Conservation (phyloP, 352 stramenopile genomes). For the Globisporangium uncinulatum region DNA sequence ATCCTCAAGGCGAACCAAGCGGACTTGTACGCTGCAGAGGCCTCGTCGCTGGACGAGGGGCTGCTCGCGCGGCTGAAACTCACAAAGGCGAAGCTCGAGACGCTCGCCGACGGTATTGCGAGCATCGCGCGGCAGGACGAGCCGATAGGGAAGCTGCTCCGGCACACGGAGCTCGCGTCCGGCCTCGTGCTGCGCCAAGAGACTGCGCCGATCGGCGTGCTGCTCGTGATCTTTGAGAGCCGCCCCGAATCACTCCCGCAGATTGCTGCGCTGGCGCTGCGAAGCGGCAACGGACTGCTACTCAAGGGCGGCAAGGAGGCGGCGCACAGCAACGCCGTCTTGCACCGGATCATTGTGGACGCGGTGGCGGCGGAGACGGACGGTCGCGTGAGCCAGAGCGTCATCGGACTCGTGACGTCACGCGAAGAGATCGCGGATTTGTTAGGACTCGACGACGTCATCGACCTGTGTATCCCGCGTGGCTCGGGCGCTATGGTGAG, state of each 20-base stretch:
- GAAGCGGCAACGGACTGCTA: slow-evolving; percentile 95
- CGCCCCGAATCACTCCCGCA: slow-evolving; percentile 95
- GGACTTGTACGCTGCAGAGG: slow-evolving; percentile 86
- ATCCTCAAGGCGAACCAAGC: slow-evolving; percentile 92
- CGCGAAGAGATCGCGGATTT: slow-evolving; percentile 92
- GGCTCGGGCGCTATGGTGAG: slow-evolving; percentile 94
- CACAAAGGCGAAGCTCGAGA: slow-evolving; percentile 92
- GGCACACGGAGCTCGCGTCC: slow-evolving; percentile 85
- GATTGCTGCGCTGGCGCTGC: slow-evolving; percentile 94
- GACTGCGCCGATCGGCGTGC: slow-evolving; percentile 94
- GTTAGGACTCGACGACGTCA: slow-evolving; percentile 94
- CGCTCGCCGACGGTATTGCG: slow-evolving; percentile 92
- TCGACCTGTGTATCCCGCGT: slow-evolving; percentile 98
- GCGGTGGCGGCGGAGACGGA: slow-evolving; percentile 86
- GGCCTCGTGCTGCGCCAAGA: slow-evolving; percentile 92
- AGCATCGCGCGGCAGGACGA: slow-evolving; percentile 86
- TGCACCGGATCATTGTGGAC: slow-evolving; percentile 93
- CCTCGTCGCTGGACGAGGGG: slow-evolving; percentile 53
- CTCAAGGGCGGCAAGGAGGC: slow-evolving; percentile 98
- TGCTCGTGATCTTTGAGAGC: slow-evolving; percentile 99
- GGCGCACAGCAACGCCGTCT: slow-evolving; percentile 80
- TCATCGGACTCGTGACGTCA: slow-evolving; percentile 94
- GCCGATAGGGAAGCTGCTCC: slow-evolving; percentile 68
- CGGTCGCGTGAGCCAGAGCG: slow-evolving; percentile 88
- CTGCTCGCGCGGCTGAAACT: slow-evolving; percentile 79